A percentile compares a stretch with the other conserved stretches of the same genome.
phyloP scores from a whole-genome alignment of 306 rosid species.

The Ormosia emarginata region DNA sequence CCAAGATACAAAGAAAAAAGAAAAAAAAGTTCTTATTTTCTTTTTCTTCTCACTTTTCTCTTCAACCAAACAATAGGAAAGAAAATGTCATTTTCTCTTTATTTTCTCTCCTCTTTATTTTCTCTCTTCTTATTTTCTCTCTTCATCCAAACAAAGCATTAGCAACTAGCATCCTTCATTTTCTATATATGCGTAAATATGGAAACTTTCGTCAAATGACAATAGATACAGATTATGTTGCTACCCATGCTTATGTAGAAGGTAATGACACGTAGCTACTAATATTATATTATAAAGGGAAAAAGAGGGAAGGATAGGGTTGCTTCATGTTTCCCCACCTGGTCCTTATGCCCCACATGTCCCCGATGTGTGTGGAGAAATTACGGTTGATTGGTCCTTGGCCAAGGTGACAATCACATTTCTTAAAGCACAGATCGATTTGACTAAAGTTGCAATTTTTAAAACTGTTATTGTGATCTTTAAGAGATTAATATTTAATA shows the following conservation, averaged over 20 bases:
- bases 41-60: no score
- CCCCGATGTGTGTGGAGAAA: constrained; percentile 31
- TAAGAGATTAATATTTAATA: not conserved
- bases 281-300: not conserved
- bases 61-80: no score
- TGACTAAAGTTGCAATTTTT: constrained; percentile 16
- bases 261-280: not conserved
- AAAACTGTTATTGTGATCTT: constrained; percentile 8
- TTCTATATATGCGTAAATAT: not conserved
- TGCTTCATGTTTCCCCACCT: not conserved
- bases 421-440: constrained; percentile 11
- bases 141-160: no score
- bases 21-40: no score
- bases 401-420: constrained; percentile 18
- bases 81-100: no score
- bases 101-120: no score
- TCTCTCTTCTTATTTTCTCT: no score
- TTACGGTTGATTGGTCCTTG: constrained; percentile 31
- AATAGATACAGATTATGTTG: not conserved
- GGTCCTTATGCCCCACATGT: constrained; percentile 27
- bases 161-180: not conserved
- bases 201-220: not conserved
- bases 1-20: no score
- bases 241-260: not conserved
- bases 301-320: constrained; percentile 8